Percentiles rank a stretch among this genome's conserved stretches.
These are phyloP conservation scores for Collybia mongolica DNA, from an alignment of 768 basidiomycete species.

Conservation along the genomic window DNA sequence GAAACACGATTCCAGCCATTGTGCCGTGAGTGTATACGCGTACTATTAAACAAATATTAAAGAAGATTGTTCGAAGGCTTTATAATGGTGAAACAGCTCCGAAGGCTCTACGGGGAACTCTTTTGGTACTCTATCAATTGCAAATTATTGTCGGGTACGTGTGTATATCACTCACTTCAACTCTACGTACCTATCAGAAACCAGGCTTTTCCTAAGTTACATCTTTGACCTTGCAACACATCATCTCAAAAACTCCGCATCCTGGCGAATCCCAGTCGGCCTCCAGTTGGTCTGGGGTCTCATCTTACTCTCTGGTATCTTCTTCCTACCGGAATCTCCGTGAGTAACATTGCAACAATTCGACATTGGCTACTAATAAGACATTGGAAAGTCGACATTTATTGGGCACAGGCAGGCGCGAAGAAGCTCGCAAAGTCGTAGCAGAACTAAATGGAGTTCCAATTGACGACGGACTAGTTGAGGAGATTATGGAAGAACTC, in stretches of 20 bases:
- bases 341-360: conserved; percentile 27
- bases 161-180: neutral
- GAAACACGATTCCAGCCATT: conserved; percentile 32
- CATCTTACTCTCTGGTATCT: conserved; percentile 63
- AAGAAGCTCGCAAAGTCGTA: conserved; percentile 61
- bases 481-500: conserved; percentile 63
- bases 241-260: conserved; percentile 50
- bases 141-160: conserved; percentile 71
- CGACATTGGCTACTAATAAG: too few relatives aligned
- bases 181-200: neutral
- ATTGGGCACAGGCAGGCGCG: conserved; percentile 51
- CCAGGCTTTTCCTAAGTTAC: conserved; percentile 71
- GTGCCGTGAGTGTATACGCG: conserved; percentile 38
- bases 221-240: conserved; percentile 70
- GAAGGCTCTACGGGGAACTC: conserved; percentile 67
- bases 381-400: conserved; percentile 54
- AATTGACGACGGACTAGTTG: conserved; percentile 54
- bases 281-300: conserved; percentile 72
- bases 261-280: conserved; percentile 76
- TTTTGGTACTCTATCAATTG: conserved; percentile 73
- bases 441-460: conserved; percentile 66
- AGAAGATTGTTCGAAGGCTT: conserved; percentile 32
- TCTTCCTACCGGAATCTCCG: conserved; percentile 81
- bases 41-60: conserved; percentile 9
- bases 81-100: conserved; percentile 83